Evolutionary conservation across 768 basidiomycete species (phyloP), one percentile per base, ranked within the genome.

Genomic region (Podaxis pistillaris): DNA sequence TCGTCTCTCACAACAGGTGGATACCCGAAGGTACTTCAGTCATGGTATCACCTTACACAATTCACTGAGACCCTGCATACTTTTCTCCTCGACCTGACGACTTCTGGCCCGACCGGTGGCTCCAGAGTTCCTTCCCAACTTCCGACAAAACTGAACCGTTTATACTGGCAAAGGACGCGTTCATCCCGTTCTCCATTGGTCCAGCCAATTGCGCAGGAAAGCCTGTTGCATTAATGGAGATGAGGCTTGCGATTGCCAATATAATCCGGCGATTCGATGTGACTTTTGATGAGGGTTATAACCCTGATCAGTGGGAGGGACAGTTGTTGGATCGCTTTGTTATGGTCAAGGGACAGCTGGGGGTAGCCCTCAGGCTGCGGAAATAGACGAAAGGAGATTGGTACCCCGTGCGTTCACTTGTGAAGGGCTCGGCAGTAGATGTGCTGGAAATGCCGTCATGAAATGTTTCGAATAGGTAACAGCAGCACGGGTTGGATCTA

Each of bases 161-260:
- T 24, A 33, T 74, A 13, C 63, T 72, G 9, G 62, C 59, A 19
- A 51, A 58, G 8, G 58, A 22, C 9, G 65, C 65, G 0, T 66
- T 63, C 28, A 73, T 78, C 30, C 77, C 77, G 1, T 79, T 78
- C 65, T 78, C 76, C 26, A 68, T 71, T 49, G 84, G 85, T 0
- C 83, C 83, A 17, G 75, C 78, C 11, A 82, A 82, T 66, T 86
- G 85, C 66, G 80, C 76, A 3, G 84, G 83, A n/a, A 79, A 69
- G 49, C 68, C 68, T 54, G 55, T 79, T 46, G 78, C 77, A 1
- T 65, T 72, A 59, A 65, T 73, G 54, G 78, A 79, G 56, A 64
- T 79, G 68, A 70, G 76, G 22, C 55, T 64, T 37, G 52, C 65
- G 6, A 57, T 57, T 9, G 60, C 56, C 8, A 19, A 62, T 30